These are phyloP conservation scores for Xerocomus potaroensis DNA, from an alignment of 768 basidiomycete genomes.

Conservation along the genomic window DNA sequence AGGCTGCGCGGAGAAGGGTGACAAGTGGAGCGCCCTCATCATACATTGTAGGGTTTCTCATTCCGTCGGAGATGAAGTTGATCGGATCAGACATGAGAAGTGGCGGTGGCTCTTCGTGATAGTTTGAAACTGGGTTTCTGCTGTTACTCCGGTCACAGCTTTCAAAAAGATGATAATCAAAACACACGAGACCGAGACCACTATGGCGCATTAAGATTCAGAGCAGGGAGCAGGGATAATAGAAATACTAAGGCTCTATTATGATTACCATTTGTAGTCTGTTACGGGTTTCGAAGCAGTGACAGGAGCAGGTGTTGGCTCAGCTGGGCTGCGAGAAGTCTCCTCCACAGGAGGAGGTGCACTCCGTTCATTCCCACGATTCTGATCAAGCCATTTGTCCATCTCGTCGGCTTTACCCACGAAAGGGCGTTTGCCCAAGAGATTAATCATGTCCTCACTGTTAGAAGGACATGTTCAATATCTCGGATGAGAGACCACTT, in stretches of 20 bases:
- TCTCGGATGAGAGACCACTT: not conserved
- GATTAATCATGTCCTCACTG: constrained; percentile 83
- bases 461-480: constrained; percentile 1
- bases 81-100: not conserved
- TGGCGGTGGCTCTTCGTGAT: no score
- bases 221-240: constrained; percentile 34
- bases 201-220: constrained; percentile 47
- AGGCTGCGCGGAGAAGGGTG: constrained; percentile 57
- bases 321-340: constrained; percentile 33
- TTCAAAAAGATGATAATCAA: no score
- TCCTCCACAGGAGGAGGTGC: constrained; percentile 64
- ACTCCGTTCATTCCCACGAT: constrained; percentile 54
- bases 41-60: constrained; percentile 34
- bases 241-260: constrained; percentile 2
- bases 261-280: constrained; percentile 20
- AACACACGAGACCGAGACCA: no score
- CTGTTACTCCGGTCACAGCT: no score
- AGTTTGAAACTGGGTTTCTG: no score
- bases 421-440: constrained; percentile 83
- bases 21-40: constrained; percentile 74
- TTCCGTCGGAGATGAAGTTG: not conserved
- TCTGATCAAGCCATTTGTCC: constrained; percentile 95
- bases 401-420: constrained; percentile 79
- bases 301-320: constrained; percentile 46
- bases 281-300: constrained; percentile 40